phyloP scores from a whole-genome alignment of 2,329 filamentous ascomycete species.

The Colletotrichum sublineola region DNA sequence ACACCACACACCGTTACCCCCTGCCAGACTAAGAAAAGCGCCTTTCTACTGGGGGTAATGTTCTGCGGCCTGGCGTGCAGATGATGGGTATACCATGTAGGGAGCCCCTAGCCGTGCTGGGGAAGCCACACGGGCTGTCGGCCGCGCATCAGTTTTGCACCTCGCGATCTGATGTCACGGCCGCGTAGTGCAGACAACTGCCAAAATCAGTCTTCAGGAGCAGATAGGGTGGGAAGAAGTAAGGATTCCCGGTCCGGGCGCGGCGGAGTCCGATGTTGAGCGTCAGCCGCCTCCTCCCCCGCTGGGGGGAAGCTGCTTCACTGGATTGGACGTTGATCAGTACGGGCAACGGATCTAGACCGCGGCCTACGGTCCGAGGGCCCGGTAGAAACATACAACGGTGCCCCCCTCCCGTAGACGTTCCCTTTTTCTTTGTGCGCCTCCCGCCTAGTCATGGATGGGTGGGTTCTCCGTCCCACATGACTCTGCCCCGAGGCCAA shows the following conservation, averaged over 20 bases:
- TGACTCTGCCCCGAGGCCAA: background rate
- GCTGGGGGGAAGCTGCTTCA: background rate
- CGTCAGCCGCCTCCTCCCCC: background rate
- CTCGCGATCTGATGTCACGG: background rate
- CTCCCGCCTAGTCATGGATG: background rate
- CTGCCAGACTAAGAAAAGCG: background rate
- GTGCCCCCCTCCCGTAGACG: background rate
- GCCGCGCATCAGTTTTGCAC: background rate
- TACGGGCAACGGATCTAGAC: background rate
- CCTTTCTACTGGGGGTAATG: slow-evolving; percentile 6
- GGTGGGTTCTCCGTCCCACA: background rate
- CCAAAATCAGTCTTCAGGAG: background rate
- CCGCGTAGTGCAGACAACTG: background rate
- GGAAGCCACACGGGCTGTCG: background rate
- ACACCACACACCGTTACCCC: too few species aligned
- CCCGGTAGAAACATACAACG: background rate
- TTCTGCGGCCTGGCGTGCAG: background rate
- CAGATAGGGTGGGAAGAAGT: too few species aligned
- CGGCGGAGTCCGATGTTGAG: background rate
- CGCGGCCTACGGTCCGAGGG: background rate
- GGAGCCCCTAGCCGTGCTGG: background rate
- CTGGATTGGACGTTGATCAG: too few species aligned
- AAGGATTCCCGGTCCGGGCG: background rate
- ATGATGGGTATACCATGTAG: background rate
- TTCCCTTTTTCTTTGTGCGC: background rate